A percentile compares a stretch with the other conserved stretches of the same genome.
These are phyloP conservation scores for Venturia asperata DNA, from an alignment of 2,329 filamentous ascomycete genomes.

Conservation along the genomic window DNA sequence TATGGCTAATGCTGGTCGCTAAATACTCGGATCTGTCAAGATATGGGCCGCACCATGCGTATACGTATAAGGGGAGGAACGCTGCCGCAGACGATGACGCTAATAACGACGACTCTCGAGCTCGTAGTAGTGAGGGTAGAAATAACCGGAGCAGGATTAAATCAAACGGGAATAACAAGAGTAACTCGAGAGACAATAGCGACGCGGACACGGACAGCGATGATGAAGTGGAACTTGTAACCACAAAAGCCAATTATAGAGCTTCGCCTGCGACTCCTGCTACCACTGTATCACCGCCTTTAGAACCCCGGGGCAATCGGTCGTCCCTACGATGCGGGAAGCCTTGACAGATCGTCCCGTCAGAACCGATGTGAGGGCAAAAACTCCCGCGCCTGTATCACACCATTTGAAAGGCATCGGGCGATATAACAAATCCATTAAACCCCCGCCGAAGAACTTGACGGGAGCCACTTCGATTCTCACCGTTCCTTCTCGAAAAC, in stretches of 20 bases:
- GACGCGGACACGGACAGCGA: not conserved
- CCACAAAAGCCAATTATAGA: not conserved
- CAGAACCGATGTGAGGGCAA: not conserved
- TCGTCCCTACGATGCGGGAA: not conserved
- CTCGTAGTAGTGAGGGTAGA: not conserved
- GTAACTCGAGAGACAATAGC: not conserved
- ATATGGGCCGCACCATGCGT: not conserved
- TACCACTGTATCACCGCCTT: not conserved
- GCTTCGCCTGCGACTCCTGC: no score
- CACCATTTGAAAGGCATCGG: not conserved
- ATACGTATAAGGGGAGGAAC: not conserved
- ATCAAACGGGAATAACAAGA: not conserved
- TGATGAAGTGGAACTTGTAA: not conserved
- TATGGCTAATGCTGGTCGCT: not conserved
- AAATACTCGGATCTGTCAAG: not conserved
- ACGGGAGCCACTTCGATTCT: no score
- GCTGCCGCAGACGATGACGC: not conserved
- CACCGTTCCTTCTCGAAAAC: no score
- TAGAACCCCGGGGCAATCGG: no score
- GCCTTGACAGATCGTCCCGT: not conserved
- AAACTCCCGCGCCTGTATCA: not conserved
- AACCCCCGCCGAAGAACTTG: no score
- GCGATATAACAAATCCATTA: no score
- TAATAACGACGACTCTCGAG: not conserved
- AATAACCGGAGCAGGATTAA: not conserved